Base-by-base conservation (phyloP, 1,139 yeast species). In the Schwanniomyces etchellsii region DNA sequence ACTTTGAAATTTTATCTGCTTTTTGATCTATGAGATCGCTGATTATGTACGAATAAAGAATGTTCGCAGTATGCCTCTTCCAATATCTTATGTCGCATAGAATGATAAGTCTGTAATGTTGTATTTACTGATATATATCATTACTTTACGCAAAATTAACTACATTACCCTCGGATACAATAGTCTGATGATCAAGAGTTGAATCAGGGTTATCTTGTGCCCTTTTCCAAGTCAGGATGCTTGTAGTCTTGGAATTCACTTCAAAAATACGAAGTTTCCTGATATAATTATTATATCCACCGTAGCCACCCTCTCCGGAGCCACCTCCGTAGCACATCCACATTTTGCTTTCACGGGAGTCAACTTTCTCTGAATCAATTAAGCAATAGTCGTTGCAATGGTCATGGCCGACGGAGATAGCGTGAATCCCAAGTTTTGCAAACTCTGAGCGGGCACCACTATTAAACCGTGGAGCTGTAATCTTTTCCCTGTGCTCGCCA, bases 321-420 rank as follows among this genome's bases (percentile, higher is more conserved):
- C 81, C 95, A 24, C 98, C 98, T 2, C 95, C 97, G 47, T 84
- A 86, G 48, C 98, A 91, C 26, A 89, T 60, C 95, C 95, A 85
- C 21, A 85, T 59, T 27, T 70, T 66, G 28, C 68, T 61, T 18
- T 60, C 52, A 3, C 57, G 53, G 5, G 39, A 39, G 16, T 40
- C 39, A 7, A 13, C 12, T 11, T 52, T 48, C 14, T 46, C 53
- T 16, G 50, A 52, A 39, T 78, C 81, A 32, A 64, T 57, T 26
- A 83, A 57, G 54, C 98, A 91, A 51, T 74, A 91, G 49, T 91
- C 97, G 51, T 91, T 91, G 43, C 86, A 83, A 50, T 91, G 97
- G 48, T 91, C 97, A 52, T 91, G 98, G 0, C 98, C 97, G 6
- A 84, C 94, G 33, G 82, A 69, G 0, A 77, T 74, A 0, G 83